phyloP scores from a whole-genome alignment of 345 rosid species.

The Lepidium aucheri region DNA sequence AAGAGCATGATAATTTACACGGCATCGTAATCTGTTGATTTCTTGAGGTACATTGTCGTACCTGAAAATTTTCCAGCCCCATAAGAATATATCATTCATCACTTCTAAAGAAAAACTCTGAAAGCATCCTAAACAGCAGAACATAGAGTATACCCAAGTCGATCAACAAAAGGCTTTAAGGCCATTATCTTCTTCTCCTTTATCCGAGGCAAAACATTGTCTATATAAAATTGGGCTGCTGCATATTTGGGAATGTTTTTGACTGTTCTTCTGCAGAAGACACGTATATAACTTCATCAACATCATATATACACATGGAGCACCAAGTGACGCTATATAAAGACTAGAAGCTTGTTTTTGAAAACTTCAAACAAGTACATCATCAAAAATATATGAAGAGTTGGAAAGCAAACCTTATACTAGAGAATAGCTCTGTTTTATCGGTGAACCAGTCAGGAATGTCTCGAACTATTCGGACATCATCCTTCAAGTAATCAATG shows the following conservation, averaged over 20 bases:
- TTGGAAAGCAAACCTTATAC: conserved; percentile 60
- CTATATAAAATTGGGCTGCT: conserved; percentile 95
- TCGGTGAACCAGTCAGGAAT: conserved; percentile 98
- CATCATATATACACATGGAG: not conserved
- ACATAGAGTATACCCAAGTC: conserved; percentile 71
- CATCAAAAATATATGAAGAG: not conserved
- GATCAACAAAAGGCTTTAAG: conserved; percentile 97
- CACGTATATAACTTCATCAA: conserved; percentile 1
- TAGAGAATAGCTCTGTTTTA: conserved; percentile 81
- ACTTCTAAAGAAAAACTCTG: not conserved
- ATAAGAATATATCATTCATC: conserved; percentile 12
- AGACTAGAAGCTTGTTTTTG: conserved; percentile 2
- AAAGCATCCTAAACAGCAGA: not conserved
- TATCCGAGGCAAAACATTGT: conserved; percentile 93
- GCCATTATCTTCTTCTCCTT: conserved; percentile 99
- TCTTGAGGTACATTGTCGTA: conserved; percentile 97
- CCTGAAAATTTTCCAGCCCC: conserved; percentile 35
- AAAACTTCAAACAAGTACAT: not conserved
- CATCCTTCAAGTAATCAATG: conserved; percentile 90
- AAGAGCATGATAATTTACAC: conserved; percentile 98
- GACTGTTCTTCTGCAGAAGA: conserved; percentile 74
- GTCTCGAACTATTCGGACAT: conserved; percentile 84
- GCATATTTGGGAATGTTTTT: conserved; percentile 99
- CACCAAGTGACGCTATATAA: not conserved
- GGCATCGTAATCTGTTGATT: conserved; percentile 95